Percentiles rank a stretch among this genome's conserved stretches.
Evolutionary conservation across 2,329 filamentous ascomycete species (phyloP).

Genomic region (Fusarium xyrophilum): DNA sequence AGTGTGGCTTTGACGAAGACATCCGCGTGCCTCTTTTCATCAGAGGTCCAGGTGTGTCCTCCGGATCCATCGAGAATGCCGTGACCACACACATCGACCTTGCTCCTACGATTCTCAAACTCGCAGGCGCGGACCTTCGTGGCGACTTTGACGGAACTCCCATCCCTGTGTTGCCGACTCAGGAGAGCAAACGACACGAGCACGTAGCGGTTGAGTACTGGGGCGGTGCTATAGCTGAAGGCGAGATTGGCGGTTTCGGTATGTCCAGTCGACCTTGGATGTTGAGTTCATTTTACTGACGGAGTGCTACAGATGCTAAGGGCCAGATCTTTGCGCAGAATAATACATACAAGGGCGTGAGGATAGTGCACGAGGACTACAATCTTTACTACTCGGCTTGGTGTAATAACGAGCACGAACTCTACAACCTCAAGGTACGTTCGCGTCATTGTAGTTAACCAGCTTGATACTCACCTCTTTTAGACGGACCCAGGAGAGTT

Average conservation of each 20-base stretch:
- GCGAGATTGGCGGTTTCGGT: slow-evolving; percentile 42
- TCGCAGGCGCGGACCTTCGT: slow-evolving; percentile 51
- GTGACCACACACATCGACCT: slow-evolving; percentile 70
- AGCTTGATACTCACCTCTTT: not conserved
- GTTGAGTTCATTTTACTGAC: slow-evolving; percentile 3
- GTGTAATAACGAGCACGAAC: slow-evolving; percentile 72
- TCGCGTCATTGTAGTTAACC: fast-evolving
- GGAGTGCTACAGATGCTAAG: slow-evolving; percentile 24
- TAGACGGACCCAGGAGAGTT: slow-evolving; percentile 62
- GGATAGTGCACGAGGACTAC: slow-evolving; percentile 62
- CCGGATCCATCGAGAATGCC: slow-evolving; percentile 48
- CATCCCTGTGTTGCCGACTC: slow-evolving; percentile 51
- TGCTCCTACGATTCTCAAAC: slow-evolving; percentile 64
- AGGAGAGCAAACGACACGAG: slow-evolving; percentile 50
- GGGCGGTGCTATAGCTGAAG: slow-evolving; percentile 54
- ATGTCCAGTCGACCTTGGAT: not conserved
- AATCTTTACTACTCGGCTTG: slow-evolving; percentile 72
- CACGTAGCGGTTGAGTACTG: slow-evolving; percentile 67
- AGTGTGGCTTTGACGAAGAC: slow-evolving; percentile 65
- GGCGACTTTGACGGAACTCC: slow-evolving; percentile 64
- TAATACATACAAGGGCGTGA: slow-evolving; percentile 68
- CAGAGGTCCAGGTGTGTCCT: slow-evolving; percentile 60
- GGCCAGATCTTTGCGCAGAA: slow-evolving; percentile 39
- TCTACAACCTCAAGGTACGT: slow-evolving; percentile 64
- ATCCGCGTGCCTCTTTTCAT: slow-evolving; percentile 65